Percentiles rank a stretch among this genome's conserved stretches.
Evolutionary conservation across 1,284 basidiomycete species (phyloP).

Genomic region (Ganoderma meredithae): DNA sequence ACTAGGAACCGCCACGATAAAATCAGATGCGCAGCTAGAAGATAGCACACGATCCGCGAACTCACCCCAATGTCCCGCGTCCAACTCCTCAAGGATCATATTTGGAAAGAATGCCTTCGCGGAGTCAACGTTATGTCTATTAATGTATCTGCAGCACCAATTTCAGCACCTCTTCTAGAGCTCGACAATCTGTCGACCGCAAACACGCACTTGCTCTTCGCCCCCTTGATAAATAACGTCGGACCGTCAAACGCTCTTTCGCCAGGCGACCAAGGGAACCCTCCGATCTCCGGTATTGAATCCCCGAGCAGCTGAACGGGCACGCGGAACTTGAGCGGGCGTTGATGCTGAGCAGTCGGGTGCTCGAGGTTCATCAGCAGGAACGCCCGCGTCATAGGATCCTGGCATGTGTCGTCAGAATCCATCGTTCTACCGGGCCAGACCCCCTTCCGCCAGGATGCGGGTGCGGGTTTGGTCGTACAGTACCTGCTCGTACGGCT

Average conservation of each 20-base stretch:
- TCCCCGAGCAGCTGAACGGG: conserved; percentile 73
- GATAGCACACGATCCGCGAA: conserved; percentile 38
- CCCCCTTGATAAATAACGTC: conserved; percentile 82
- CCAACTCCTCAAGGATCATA: conserved; percentile 58
- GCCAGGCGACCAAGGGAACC: conserved; percentile 74
- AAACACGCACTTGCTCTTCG: conserved; percentile 66
- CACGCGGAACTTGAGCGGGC: conserved; percentile 69
- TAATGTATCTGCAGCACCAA: conserved; percentile 65
- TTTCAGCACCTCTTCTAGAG: neutral
- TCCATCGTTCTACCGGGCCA: neutral
- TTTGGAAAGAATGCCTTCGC: conserved; percentile 75
- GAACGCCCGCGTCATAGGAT: conserved; percentile 76
- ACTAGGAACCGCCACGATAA: conserved; percentile 45
- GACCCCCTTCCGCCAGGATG: neutral
- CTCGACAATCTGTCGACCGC: neutral
- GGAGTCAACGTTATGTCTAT: conserved; percentile 64
- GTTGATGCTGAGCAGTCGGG: conserved; percentile 36
- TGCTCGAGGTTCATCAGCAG: conserved; percentile 81
- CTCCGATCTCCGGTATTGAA: conserved; percentile 72
- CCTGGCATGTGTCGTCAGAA: conserved; percentile 50
- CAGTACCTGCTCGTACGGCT: conserved; percentile 63
- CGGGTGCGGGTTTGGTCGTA: neutral
- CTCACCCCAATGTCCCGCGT: conserved; percentile 77
- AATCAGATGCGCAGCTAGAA: conserved; percentile 15
- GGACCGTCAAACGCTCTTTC: conserved; percentile 67